These are phyloP conservation scores for Typha latifolia DNA, from an alignment of 176 grass and related monocot species.

Conservation along the genomic window DNA sequence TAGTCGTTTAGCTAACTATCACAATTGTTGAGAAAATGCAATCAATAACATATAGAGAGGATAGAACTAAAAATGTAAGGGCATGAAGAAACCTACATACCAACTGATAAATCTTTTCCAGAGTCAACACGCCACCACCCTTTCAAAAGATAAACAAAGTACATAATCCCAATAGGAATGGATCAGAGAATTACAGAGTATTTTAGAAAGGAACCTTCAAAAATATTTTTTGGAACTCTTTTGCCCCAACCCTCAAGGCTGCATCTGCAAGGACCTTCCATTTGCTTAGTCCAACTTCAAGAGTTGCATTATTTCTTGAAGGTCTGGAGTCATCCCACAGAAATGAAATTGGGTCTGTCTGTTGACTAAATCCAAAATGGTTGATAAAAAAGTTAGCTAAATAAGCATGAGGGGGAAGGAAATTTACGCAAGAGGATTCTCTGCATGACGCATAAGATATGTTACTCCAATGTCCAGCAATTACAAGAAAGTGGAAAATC, in stretches of 20 bases:
- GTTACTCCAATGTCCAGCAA: background rate
- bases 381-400: background rate
- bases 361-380: slow-evolving; percentile 15
- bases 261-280: slow-evolving; percentile 56
- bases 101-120: slow-evolving; percentile 67
- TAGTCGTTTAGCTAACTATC: slow-evolving; percentile 71
- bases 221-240: slow-evolving; percentile 59
- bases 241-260: slow-evolving; percentile 60
- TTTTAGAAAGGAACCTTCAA: slow-evolving; percentile 51
- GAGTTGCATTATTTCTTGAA: slow-evolving; percentile 35
- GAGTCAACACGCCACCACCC: slow-evolving; percentile 75
- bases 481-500: too few relatives aligned
- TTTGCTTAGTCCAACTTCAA: slow-evolving; percentile 58
- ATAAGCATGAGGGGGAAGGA: background rate
- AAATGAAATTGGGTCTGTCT: slow-evolving; percentile 39
- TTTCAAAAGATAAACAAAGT: slow-evolving; percentile 28
- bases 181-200: background rate
- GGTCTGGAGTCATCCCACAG: slow-evolving; percentile 42
- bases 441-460: background rate
- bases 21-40: slow-evolving; percentile 29
- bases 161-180: slow-evolving; percentile 1
- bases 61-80: background rate
- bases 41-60: slow-evolving; percentile 10
- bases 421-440: slow-evolving; percentile 10
- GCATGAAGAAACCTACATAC: slow-evolving; percentile 32